Evolutionary conservation across 2,329 filamentous ascomycete genomes (phyloP).

Genomic region (Aspergillus sp.): DNA sequence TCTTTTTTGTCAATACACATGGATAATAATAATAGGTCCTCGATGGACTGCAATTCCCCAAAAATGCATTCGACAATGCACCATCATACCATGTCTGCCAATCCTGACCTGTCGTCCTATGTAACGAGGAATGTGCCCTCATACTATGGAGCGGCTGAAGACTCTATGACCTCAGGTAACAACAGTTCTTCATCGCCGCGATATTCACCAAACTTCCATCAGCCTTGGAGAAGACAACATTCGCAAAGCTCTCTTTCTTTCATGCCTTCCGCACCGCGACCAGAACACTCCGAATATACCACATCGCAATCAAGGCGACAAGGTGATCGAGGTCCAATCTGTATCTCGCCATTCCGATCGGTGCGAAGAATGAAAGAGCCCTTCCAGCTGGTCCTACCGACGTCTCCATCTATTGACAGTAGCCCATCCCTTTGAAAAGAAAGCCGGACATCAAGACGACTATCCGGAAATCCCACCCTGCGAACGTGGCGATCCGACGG

Average conservation of each 20-base stretch:
- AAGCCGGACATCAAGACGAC: constrained; percentile 10
- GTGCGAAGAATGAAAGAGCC: constrained; percentile 37
- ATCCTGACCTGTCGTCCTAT: constrained; percentile 9
- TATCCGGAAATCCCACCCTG: constrained; percentile 19
- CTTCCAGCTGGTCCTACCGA: constrained; percentile 31
- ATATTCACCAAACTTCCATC: constrained; percentile 17
- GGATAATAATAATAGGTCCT: constrained; percentile 20
- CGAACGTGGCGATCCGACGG: constrained; percentile 34
- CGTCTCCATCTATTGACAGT: constrained; percentile 28
- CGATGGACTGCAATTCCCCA: constrained; percentile 22
- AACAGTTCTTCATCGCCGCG: constrained; percentile 12
- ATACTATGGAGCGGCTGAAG: constrained; percentile 12
- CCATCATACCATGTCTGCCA: constrained; percentile 15
- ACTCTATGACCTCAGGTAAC: constrained; percentile 6
- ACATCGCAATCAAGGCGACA: constrained; percentile 18
- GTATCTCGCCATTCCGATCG: constrained; percentile 34
- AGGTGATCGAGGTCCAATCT: constrained; percentile 19
- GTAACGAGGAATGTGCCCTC: constrained; percentile 11
- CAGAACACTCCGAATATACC: constrained; percentile 26
- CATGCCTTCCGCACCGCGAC: constrained; percentile 25
- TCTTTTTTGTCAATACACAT: too few species aligned
- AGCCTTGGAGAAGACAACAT: constrained; percentile 26
- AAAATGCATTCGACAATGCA: constrained; percentile 18
- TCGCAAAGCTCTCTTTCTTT: constrained; percentile 31
- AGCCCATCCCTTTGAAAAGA: constrained; percentile 15